A percentile compares a stretch with the other conserved stretches of the same genome.
Conservation (phyloP, 2,329 filamentous ascomycete genomes). For the Curvularia eragrostidis region DNA sequence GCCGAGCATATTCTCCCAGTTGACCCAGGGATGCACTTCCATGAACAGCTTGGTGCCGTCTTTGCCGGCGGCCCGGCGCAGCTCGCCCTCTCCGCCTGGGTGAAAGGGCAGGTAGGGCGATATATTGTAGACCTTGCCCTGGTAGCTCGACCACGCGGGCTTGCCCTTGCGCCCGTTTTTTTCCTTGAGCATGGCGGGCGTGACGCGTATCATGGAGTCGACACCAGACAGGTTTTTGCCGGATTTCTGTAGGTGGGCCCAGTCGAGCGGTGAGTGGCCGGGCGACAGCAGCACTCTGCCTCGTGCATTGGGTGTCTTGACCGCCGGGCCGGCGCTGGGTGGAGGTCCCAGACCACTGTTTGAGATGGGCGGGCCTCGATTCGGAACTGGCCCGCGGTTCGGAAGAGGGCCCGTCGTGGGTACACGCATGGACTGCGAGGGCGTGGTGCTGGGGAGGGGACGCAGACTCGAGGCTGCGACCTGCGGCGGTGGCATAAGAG, state of each 20-base stretch:
- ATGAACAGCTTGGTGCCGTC: slow-evolving; percentile 69
- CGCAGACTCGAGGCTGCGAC: slow-evolving; percentile 48
- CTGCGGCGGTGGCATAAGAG: slow-evolving; percentile 47
- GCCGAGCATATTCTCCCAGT: slow-evolving; percentile 70
- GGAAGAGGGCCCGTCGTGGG: slow-evolving; percentile 58
- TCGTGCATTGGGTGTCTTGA: slow-evolving; percentile 52
- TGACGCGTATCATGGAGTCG: slow-evolving; percentile 70
- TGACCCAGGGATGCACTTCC: slow-evolving; percentile 72
- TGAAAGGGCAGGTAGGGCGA: slow-evolving; percentile 89
- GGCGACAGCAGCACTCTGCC: slow-evolving; percentile 82
- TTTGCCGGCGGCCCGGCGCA: slow-evolving; percentile 79
- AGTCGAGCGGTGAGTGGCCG: slow-evolving; percentile 93
- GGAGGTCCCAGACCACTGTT: slow-evolving; percentile 50
- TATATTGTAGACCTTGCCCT: slow-evolving; percentile 93
- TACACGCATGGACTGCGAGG: slow-evolving; percentile 46
- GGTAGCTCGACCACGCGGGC: slow-evolving; percentile 89
- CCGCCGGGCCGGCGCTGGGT: slow-evolving; percentile 36
- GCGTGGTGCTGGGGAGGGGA: slow-evolving; percentile 33
- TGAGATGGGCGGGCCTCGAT: slow-evolving; percentile 50
- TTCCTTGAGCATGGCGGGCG: slow-evolving; percentile 77
- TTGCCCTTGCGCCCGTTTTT: slow-evolving; percentile 83
- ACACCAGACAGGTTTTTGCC: slow-evolving; percentile 60
- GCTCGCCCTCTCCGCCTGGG: slow-evolving; percentile 80
- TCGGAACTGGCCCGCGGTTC: slow-evolving; percentile 53
- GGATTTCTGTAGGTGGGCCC: slow-evolving; percentile 85